phyloP scores from a whole-genome alignment of 257 asterid species.

The Forsythia viridissima region DNA sequence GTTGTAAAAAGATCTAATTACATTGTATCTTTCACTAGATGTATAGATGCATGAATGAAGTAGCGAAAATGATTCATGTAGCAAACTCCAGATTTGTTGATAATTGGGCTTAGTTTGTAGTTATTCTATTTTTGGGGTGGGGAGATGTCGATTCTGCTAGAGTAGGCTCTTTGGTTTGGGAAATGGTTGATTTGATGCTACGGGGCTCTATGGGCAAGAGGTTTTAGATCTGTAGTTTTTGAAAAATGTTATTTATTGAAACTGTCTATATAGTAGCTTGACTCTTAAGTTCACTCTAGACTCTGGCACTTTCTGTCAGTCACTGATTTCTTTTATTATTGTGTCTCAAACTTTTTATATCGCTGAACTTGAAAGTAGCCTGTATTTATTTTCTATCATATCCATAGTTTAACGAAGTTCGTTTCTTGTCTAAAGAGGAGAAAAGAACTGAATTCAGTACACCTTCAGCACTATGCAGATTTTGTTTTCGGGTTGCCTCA shows the following conservation, averaged over 20 bases:
- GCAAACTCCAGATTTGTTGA: background rate
- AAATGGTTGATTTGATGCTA: background rate
- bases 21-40: background rate
- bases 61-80: background rate
- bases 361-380: background rate
- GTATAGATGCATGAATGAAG: background rate
- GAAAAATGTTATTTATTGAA: background rate
- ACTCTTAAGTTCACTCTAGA: background rate
- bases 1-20: background rate
- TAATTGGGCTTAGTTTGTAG: background rate
- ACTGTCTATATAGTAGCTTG: background rate
- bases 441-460: background rate
- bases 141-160: background rate
- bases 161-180: background rate
- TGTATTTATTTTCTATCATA: background rate
- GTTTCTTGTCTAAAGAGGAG: background rate
- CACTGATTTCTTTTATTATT: background rate
- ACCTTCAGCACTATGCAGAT: background rate
- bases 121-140: background rate
- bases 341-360: background rate
- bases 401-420: background rate
- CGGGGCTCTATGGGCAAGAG: background rate
- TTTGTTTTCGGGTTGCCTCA: conserved; percentile 11
- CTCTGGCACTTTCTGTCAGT: background rate
- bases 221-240: background rate